Conservation (phyloP, 2,329 filamentous ascomycete genomes). For the Exophiala sideris region DNA sequence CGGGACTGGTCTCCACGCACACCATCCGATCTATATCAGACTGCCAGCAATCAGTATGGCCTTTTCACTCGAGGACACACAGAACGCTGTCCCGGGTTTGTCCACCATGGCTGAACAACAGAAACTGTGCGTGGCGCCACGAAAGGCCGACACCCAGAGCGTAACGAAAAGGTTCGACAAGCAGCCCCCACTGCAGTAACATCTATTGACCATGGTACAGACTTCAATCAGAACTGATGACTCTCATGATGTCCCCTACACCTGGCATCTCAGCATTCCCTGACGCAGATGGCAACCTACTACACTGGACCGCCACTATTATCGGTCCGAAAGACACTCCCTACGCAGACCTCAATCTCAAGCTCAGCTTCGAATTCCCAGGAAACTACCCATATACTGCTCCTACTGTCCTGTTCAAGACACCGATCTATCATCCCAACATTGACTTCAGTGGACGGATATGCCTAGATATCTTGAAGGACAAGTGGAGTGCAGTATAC, state of each 20-base stretch:
- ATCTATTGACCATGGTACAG: conserved; percentile 46
- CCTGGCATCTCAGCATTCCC: conserved; percentile 95
- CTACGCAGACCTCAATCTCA: conserved; percentile 83
- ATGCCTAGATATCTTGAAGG: conserved; percentile 96
- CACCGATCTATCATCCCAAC: conserved; percentile 98
- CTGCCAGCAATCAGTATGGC: conserved; percentile 41
- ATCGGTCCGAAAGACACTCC: conserved; percentile 86
- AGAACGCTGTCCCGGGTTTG: conserved; percentile 65
- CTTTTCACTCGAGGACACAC: conserved; percentile 58
- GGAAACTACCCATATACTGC: conserved; percentile 89
- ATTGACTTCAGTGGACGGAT: conserved; percentile 97
- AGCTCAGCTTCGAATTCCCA: conserved; percentile 88
- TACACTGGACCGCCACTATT: conserved; percentile 92
- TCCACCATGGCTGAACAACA: conserved; percentile 51
- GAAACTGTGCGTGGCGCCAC: conserved; percentile 56
- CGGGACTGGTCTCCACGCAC: conserved; percentile 5
- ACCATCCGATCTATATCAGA: conserved; percentile 2
- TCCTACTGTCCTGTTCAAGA: conserved; percentile 93
- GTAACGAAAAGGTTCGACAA: conserved; percentile 68
- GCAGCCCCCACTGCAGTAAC: neutral
- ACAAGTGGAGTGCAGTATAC: conserved; percentile 98
- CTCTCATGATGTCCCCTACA: conserved; percentile 92
- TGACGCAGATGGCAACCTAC: conserved; percentile 80
- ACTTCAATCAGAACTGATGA: conserved; percentile 95
- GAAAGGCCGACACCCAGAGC: conserved; percentile 65